These are phyloP conservation scores for Cytospora piceicola DNA, from an alignment of 2,329 filamentous ascomycete genomes.

Conservation along the genomic window DNA sequence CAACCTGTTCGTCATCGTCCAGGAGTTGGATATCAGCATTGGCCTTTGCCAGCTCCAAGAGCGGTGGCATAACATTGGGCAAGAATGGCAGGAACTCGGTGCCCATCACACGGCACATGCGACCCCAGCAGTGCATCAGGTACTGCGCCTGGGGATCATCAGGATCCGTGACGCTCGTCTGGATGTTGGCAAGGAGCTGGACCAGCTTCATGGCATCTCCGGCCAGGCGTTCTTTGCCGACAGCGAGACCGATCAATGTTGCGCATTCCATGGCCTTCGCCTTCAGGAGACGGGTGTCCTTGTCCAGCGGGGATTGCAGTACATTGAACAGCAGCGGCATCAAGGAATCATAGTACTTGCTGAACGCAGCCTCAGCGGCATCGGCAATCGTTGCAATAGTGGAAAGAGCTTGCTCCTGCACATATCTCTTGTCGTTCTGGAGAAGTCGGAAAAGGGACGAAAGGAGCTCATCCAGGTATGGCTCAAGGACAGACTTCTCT, in stretches of 20 bases:
- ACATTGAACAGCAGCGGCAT: constrained; percentile 96
- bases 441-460: constrained; percentile 85
- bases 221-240: constrained; percentile 90
- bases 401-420: constrained; percentile 95
- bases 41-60: constrained; percentile 86
- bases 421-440: constrained; percentile 90
- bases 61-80: constrained; percentile 88
- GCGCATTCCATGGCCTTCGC: constrained; percentile 99
- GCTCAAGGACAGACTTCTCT: constrained; percentile 87
- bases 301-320: constrained; percentile 85
- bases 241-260: constrained; percentile 91
- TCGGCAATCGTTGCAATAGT: constrained; percentile 99
- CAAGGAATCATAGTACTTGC: constrained; percentile 91
- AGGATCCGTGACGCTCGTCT: constrained; percentile 81
- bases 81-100: constrained; percentile 92
- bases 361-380: constrained; percentile 91
- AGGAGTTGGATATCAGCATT: constrained; percentile 97
- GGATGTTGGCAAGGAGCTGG: constrained; percentile 83
- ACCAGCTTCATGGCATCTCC: constrained; percentile 86
- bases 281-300: constrained; percentile 86
- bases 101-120: constrained; percentile 95
- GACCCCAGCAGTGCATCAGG: constrained; percentile 97
- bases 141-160: constrained; percentile 98
- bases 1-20: constrained; percentile 92
- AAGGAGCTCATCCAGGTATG: constrained; percentile 87